Percentiles rank a stretch among this genome's conserved stretches.
phyloP scores from a whole-genome alignment of 768 basidiomycete species.

The Leccinum variicolor region DNA sequence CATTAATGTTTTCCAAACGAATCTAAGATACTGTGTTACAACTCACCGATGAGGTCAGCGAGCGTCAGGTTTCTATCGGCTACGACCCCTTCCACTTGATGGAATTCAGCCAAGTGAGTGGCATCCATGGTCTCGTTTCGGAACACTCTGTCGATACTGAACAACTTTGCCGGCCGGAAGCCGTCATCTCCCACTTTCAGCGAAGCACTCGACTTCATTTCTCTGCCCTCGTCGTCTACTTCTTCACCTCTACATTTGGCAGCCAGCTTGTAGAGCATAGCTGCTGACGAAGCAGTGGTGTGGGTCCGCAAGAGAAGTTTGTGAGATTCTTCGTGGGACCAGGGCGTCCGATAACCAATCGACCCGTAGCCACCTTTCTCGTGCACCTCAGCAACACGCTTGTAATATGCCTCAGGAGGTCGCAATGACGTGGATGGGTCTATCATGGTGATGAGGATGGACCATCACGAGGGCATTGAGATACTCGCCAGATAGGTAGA shows the following conservation, averaged over 20 bases:
- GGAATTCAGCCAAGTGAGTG: conserved; percentile 98
- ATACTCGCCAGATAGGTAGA: conserved; percentile 84
- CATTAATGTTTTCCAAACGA: neutral
- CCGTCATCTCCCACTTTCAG: conserved; percentile 49
- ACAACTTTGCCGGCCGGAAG: conserved; percentile 89
- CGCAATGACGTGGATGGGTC: conserved; percentile 76
- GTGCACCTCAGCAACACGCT: conserved; percentile 79
- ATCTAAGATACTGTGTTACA: neutral
- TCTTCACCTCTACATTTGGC: conserved; percentile 70
- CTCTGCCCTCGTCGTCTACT: conserved; percentile 35
- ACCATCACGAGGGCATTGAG: neutral
- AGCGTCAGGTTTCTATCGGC: conserved; percentile 91
- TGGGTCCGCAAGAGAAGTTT: conserved; percentile 95
- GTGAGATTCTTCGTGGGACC: conserved; percentile 87
- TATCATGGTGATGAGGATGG: conserved; percentile 26
- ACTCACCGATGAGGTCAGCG: conserved; percentile 89
- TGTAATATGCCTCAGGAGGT: conserved; percentile 82
- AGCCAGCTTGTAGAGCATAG: conserved; percentile 93
- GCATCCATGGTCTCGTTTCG: conserved; percentile 98
- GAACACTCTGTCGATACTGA: conserved; percentile 98
- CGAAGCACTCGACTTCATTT: conserved; percentile 2
- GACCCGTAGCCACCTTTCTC: conserved; percentile 88
- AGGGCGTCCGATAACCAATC: conserved; percentile 95
- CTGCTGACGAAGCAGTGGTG: conserved; percentile 91
- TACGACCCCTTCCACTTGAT: conserved; percentile 99